phyloP scores from a whole-genome alignment of 805 yeast species.

The Saccharomyces kudriavzevii region DNA sequence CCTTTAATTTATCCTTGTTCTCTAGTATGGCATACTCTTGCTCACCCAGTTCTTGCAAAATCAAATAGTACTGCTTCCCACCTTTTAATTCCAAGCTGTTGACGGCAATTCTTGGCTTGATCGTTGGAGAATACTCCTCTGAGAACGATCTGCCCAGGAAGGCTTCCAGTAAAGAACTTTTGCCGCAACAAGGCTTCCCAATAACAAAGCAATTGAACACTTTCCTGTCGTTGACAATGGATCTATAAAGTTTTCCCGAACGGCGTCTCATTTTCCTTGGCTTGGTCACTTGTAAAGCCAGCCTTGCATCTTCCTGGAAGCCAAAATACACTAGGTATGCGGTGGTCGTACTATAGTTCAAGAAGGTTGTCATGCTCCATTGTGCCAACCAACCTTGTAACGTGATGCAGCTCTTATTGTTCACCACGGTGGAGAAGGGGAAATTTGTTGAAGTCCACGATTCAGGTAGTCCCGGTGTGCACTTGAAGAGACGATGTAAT shows the following conservation, averaged over 20 bases:
- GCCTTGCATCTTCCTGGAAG: conserved; percentile 47
- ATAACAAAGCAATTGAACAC: conserved; percentile 85
- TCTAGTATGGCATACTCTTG: conserved; percentile 67
- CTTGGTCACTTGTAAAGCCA: conserved; percentile 72
- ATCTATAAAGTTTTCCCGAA: conserved; percentile 59
- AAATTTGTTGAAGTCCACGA: conserved; percentile 81
- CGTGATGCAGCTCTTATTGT: conserved; percentile 83
- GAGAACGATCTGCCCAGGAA: conserved; percentile 69
- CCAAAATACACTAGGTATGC: conserved; percentile 89
- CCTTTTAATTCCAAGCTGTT: conserved; percentile 90
- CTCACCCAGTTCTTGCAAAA: conserved; percentile 84
- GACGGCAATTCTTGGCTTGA: conserved; percentile 72
- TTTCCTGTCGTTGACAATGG: conserved; percentile 69
- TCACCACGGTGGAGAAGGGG: conserved; percentile 81
- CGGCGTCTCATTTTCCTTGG: conserved; percentile 64
- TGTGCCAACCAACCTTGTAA: conserved; percentile 98
- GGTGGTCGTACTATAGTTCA: conserved; percentile 75
- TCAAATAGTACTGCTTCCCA: conserved; percentile 89
- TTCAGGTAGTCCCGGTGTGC: conserved; percentile 89
- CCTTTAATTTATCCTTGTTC: conserved; percentile 58
- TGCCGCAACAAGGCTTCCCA: conserved; percentile 84
- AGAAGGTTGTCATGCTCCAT: conserved; percentile 92
- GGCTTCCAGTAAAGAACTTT: conserved; percentile 73
- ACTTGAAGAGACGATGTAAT: conserved; percentile 58
- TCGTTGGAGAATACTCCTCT: conserved; percentile 70